Percentiles rank a stretch among this genome's conserved stretches.
Conservation (phyloP, 208 protist genomes). For the Leishmania lainsoni region DNA sequence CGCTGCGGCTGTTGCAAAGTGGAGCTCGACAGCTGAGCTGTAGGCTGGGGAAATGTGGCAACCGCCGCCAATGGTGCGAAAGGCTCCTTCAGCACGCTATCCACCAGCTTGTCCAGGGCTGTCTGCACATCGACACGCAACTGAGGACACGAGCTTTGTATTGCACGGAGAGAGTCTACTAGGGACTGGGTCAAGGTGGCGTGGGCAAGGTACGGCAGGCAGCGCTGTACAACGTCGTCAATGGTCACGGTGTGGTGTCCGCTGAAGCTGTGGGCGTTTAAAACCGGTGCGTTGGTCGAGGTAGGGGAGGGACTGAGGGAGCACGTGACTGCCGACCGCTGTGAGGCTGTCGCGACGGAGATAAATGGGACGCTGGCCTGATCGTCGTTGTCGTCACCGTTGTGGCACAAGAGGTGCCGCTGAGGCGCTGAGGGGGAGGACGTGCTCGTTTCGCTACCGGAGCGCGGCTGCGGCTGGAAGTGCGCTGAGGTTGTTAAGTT, state of each 20-base stretch:
- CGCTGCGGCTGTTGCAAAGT: constrained; percentile 2
- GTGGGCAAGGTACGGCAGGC: constrained; percentile 62
- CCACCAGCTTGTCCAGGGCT: constrained; percentile 74
- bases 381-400: background rate
- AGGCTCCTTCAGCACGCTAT: constrained; percentile 66
- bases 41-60: background rate
- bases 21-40: background rate
- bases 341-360: constrained; percentile 2
- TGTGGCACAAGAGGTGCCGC: background rate
- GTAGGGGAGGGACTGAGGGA: constrained; percentile 12
- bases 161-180: constrained; percentile 53
- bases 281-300: constrained; percentile 17
- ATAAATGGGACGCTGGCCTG: background rate
- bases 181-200: constrained; percentile 70
- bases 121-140: constrained; percentile 56
- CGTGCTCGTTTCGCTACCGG: background rate
- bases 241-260: constrained; percentile 35
- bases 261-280: constrained; percentile 17
- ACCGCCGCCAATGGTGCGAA: constrained; percentile 1
- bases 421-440: background rate
- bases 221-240: constrained; percentile 72
- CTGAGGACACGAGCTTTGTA: constrained; percentile 57
- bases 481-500: background rate
- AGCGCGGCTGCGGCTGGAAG: background rate
- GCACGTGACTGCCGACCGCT: constrained; percentile 5